Evolutionary conservation across 495 filamentous ascomycete genomes (phyloP).

Genomic region (Talaromyces borbonicus): DNA sequence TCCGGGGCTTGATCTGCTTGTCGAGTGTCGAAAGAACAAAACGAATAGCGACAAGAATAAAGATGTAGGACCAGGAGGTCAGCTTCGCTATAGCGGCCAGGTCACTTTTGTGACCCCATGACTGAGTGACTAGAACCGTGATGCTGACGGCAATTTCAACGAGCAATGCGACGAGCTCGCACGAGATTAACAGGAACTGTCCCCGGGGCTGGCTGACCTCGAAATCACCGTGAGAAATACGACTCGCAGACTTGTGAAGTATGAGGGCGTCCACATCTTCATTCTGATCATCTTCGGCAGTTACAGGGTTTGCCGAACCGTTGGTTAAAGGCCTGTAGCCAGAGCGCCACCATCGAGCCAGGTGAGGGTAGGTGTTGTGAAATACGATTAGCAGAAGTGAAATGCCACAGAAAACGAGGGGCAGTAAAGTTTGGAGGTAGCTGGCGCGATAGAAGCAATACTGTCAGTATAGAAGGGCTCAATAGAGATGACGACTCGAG

Average conservation of each 20-base stretch:
- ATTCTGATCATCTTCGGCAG: constrained; percentile 42
- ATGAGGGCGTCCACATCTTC: constrained; percentile 59
- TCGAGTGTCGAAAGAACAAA: constrained; percentile 60
- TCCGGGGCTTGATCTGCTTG: constrained; percentile 50
- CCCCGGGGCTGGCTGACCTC: constrained; percentile 68
- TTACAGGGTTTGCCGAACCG: constrained; percentile 33
- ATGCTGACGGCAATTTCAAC: constrained; percentile 60
- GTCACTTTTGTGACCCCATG: constrained; percentile 44
- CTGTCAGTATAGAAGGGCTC: constrained; percentile 11
- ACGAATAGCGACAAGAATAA: constrained; percentile 62
- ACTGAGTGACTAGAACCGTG: constrained; percentile 43
- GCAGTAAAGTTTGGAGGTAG: constrained; percentile 75
- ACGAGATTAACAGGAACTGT: constrained; percentile 53
- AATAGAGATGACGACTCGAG: background rate
- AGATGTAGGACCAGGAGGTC: constrained; percentile 69
- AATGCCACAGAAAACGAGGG: constrained; percentile 55
- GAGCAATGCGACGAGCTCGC: constrained; percentile 67
- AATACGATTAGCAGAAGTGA: constrained; percentile 59
- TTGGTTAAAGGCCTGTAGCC: constrained; percentile 18
- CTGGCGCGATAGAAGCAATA: constrained; percentile 36
- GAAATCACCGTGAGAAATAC: constrained; percentile 53
- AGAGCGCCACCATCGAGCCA: constrained; percentile 18
- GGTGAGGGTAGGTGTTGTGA: constrained; percentile 28
- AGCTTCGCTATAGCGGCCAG: constrained; percentile 57
- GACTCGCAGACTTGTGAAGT: constrained; percentile 52